Evolutionary conservation across 2,329 filamentous ascomycete genomes (phyloP).

Genomic region (Claviceps spartinae): DNA sequence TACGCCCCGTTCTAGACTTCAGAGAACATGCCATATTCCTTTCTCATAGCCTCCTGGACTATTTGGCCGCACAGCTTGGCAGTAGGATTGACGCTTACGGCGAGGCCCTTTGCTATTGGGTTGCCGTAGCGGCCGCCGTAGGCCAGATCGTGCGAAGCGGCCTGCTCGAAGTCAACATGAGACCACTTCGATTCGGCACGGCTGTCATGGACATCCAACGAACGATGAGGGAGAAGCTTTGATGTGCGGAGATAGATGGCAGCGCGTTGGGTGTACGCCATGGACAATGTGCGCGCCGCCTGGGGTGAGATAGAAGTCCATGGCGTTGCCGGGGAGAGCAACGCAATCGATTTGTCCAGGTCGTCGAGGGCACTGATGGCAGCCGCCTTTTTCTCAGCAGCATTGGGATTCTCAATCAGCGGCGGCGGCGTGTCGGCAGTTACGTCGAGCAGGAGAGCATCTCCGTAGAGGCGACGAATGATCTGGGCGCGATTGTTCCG

Average conservation of each 20-base stretch:
- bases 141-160: conserved; percentile 49
- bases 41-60: conserved; percentile 55
- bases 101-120: conserved; percentile 49
- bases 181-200: conserved; percentile 36
- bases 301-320: conserved; percentile 46
- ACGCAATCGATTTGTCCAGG: conserved; percentile 41
- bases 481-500: conserved; percentile 65
- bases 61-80: conserved; percentile 58
- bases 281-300: conserved; percentile 51
- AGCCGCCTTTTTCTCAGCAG: conserved; percentile 23
- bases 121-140: conserved; percentile 52
- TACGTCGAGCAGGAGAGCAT: conserved; percentile 37
- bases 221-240: conserved; percentile 29
- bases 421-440: conserved; percentile 25
- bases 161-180: conserved; percentile 45
- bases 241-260: conserved; percentile 48
- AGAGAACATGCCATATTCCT: conserved; percentile 46
- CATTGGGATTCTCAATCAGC: conserved; percentile 25
- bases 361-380: conserved; percentile 35
- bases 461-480: conserved; percentile 46
- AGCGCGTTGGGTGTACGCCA: conserved; percentile 59
- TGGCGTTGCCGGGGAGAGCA: conserved; percentile 40
- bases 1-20: conserved; percentile 14
- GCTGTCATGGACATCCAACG: conserved; percentile 23
- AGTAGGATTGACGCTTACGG: conserved; percentile 52